Evolutionary conservation across 2,329 filamentous ascomycete species (phyloP).

Genomic region (Fusarium virguliforme): DNA sequence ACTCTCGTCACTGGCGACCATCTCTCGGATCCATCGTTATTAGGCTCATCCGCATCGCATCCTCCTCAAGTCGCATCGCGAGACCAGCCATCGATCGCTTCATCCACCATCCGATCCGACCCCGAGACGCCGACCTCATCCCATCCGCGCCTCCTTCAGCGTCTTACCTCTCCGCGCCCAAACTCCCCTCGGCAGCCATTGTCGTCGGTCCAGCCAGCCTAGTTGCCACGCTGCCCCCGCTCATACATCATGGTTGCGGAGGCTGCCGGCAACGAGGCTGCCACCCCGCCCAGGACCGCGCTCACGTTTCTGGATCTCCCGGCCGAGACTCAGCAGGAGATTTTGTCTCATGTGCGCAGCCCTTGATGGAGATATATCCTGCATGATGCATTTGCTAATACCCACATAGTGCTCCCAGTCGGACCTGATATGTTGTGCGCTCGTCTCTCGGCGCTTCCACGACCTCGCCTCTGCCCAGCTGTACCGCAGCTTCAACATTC

Average conservation of each 20-base stretch:
- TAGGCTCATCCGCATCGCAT: slow-evolving; percentile 42
- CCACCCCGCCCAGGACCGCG: slow-evolving; percentile 35
- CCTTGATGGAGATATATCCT: background rate
- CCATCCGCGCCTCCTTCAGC: background rate
- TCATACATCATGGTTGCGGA: slow-evolving; percentile 57
- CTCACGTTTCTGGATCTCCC: slow-evolving; percentile 62
- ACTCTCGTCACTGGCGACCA: slow-evolving; percentile 36
- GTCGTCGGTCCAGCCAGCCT: slow-evolving; percentile 21
- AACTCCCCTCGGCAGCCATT: slow-evolving; percentile 10
- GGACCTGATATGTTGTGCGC: slow-evolving; percentile 71
- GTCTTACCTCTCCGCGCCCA: slow-evolving; percentile 4
- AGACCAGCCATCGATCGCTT: slow-evolving; percentile 34
- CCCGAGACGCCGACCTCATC: slow-evolving; percentile 10
- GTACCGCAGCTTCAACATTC: slow-evolving; percentile 73
- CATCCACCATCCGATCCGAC: background rate
- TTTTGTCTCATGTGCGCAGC: slow-evolving; percentile 63
- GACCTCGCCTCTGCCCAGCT: slow-evolving; percentile 71
- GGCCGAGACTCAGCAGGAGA: slow-evolving; percentile 65
- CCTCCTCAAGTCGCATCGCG: slow-evolving; percentile 33
- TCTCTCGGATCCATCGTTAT: slow-evolving; percentile 32
- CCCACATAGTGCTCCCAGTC: slow-evolving; percentile 64
- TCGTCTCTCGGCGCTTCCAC: slow-evolving; percentile 72
- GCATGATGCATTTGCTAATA: slow-evolving; percentile 19
- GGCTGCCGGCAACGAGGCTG: slow-evolving; percentile 53
- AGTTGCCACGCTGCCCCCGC: slow-evolving; percentile 44